Base-by-base conservation (phyloP, 1,284 basidiomycete species). In the Ceratobasidium sp. region DNA sequence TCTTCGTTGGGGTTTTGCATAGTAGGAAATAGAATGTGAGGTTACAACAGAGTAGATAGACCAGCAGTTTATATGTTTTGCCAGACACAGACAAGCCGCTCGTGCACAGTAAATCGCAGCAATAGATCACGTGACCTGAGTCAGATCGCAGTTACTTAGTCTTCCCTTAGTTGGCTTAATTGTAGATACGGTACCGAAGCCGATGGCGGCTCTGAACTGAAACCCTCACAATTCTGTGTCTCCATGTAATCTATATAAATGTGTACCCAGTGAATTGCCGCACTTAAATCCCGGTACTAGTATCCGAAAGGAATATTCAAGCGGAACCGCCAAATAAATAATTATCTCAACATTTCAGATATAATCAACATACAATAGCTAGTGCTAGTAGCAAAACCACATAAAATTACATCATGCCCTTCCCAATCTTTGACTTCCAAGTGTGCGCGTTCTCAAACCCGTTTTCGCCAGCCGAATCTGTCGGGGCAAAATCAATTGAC, bases 361-460 rank as follows among this genome's bases (percentile, higher is more conserved):
- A 41, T 41, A 41, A 11, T 5, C 4, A 41, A 11, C 36, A 11
- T 41, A 41, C 36, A 41, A 41, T 11, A 41, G 36, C 6, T 41
- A 41, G 36, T 11, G 11, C 36, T 11, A 11, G 11, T 41, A 41
- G 36, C 36, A 41, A 41, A 41, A 41, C 36, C 36, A 60, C 24
- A 19, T 60, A 2, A 60, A 41, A 17, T 56, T 60, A 71, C 67
- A 71, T 71, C 15, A 71, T 9, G 11, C 67, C 19, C 76, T 79
- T 79, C 7, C 88, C 95, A 80, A 97, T 97, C 81, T 91, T 86
- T 79, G 93, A 95, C 84, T 91, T 89, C 97, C 96, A 98, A 4
- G 87, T 90, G 74, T 91, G 90, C 0, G 95, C 95, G 64, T 91
- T 91, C 83, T 99, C 97, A 81, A 98, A 98, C 0, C 97, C 97